Percentiles rank a stretch among this genome's conserved stretches.
Conservation (phyloP, 2,329 filamentous ascomycete genomes). For the Cladobotryum mycophilum region DNA sequence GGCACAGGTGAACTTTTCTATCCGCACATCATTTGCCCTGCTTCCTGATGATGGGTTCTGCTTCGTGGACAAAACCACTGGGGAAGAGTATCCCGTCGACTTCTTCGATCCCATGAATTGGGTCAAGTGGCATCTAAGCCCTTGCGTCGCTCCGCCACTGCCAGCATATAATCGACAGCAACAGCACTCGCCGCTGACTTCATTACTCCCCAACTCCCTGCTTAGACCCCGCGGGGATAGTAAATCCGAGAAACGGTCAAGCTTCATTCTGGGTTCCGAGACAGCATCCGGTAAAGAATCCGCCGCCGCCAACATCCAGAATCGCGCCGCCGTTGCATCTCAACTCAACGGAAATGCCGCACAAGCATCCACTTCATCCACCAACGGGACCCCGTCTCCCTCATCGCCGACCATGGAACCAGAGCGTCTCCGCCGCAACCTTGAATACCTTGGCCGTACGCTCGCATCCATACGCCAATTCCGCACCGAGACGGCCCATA, state of each 20-base stretch:
- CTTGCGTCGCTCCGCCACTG: conserved; percentile 63
- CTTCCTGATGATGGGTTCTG: conserved; percentile 82
- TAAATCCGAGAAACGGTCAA: conserved; percentile 27
- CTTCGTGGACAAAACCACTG: conserved; percentile 77
- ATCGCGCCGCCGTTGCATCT: conserved; percentile 30
- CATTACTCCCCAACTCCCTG: conserved; percentile 40
- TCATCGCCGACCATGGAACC: conserved; percentile 13
- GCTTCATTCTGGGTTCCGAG: conserved; percentile 3
- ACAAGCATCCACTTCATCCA: conserved; percentile 12
- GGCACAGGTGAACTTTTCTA: conserved; percentile 86
- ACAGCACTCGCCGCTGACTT: conserved; percentile 40
- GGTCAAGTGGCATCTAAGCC: conserved; percentile 71
- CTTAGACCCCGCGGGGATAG: conserved; percentile 38
- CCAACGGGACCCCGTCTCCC: conserved; percentile 17
- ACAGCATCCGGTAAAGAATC: not conserved
- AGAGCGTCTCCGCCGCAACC: conserved; percentile 29
- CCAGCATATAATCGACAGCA: conserved; percentile 45
- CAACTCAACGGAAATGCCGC: conserved; percentile 17
- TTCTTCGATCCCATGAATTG: conserved; percentile 78
- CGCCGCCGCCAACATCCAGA: conserved; percentile 25
- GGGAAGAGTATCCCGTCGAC: conserved; percentile 73
- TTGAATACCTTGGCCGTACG: conserved; percentile 67
- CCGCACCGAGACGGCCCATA: conserved; percentile 65
- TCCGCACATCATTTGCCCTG: conserved; percentile 78
- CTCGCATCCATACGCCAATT: conserved; percentile 67